A percentile compares a stretch with the other conserved stretches of the same genome.
phyloP scores from a whole-genome alignment of 2,329 filamentous ascomycete species.

The Penicillium corylophilum region DNA sequence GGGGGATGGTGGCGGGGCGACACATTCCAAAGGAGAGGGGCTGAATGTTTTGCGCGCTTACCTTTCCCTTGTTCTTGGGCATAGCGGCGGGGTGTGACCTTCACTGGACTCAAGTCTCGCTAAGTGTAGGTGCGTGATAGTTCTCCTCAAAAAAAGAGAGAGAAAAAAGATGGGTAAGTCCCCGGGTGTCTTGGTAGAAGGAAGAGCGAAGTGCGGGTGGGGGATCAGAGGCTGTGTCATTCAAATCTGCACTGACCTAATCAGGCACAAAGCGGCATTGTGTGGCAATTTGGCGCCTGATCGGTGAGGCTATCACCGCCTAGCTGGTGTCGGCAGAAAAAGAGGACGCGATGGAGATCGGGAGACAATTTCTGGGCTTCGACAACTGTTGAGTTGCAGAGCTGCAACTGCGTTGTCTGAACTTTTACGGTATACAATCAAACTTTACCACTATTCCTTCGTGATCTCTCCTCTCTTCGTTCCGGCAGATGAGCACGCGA shows the following conservation, averaged over 20 bases:
- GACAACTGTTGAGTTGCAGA: neutral
- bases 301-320: neutral
- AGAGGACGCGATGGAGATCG: neutral
- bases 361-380: neutral
- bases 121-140: slow-evolving; percentile 9
- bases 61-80: slow-evolving; percentile 99
- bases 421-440: neutral
- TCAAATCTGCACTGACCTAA: slow-evolving; percentile 26
- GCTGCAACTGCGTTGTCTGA: neutral
- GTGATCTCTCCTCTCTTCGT: neutral
- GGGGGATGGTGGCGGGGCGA: slow-evolving; percentile 18
- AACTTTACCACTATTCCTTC: neutral
- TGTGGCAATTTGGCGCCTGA: slow-evolving; percentile 12
- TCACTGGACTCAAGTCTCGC: slow-evolving; percentile 24
- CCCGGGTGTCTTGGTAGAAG: slow-evolving; percentile 14
- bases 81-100: slow-evolving; percentile 56
- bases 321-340: slow-evolving; percentile 11
- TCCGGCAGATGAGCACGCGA: neutral
- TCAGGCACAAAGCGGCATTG: slow-evolving; percentile 22
- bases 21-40: slow-evolving; percentile 27
- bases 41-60: slow-evolving; percentile 49
- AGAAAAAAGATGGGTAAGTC: slow-evolving; percentile 12
- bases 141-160: slow-evolving; percentile 18
- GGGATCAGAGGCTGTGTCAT: slow-evolving; percentile 14
- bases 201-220: slow-evolving; percentile 19